These are phyloP conservation scores for Poa pratensis DNA, from an alignment of 176 grass and related monocot species.

Conservation along the genomic window DNA sequence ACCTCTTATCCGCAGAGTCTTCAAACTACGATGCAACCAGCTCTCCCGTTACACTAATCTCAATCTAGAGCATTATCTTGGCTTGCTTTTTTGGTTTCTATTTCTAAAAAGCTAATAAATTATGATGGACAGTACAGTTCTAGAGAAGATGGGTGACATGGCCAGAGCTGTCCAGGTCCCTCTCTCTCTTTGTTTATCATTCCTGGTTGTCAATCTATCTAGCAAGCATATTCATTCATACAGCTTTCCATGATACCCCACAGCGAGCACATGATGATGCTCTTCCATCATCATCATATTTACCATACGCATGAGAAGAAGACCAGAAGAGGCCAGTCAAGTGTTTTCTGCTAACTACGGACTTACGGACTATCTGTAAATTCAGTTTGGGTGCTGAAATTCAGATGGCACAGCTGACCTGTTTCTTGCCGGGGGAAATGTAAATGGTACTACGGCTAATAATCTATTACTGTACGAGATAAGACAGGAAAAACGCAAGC, in stretches of 20 bases:
- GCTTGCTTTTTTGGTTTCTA: neutral
- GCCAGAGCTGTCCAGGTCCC: neutral
- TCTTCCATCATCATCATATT: neutral
- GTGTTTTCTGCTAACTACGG: neutral
- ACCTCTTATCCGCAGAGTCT: too few relatives aligned
- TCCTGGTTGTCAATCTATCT: neutral
- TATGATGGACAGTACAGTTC: neutral
- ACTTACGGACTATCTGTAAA: neutral
- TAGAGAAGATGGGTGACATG: neutral
- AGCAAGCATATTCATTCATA: neutral
- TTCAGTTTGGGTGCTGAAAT: neutral
- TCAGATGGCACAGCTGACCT: neutral
- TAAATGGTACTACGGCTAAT: too few relatives aligned
- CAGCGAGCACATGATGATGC: conserved; percentile 31
- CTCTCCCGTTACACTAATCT: neutral
- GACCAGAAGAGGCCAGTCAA: neutral
- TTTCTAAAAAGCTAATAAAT: neutral
- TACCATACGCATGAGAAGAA: neutral
- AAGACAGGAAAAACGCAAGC: neutral
- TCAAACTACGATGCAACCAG: too few relatives aligned
- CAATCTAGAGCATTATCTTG: neutral
- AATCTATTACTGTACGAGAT: too few relatives aligned
- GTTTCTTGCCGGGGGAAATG: neutral
- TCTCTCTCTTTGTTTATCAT: conserved; percentile 24
- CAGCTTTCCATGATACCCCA: conserved; percentile 4